Percentiles rank a stretch among this genome's conserved stretches.
Conservation (phyloP, 1,284 basidiomycete genomes). For the Fomitiporia mediterranea region DNA sequence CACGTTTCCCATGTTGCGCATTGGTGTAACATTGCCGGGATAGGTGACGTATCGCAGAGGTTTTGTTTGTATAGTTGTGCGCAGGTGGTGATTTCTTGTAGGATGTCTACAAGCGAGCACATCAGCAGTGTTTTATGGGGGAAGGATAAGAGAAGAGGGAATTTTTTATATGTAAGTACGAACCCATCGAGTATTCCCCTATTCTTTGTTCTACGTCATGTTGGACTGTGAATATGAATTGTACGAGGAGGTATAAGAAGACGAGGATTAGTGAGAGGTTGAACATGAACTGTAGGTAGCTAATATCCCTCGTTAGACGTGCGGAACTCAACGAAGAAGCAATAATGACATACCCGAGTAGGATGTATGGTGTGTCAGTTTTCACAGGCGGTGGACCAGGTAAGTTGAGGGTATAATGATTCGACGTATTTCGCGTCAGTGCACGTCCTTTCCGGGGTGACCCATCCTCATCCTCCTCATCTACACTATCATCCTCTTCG, state of each 20-base stretch:
- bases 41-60: slow-evolving; percentile 68
- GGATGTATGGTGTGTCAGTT: slow-evolving; percentile 65
- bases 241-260: slow-evolving; percentile 80
- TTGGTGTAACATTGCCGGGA: slow-evolving; percentile 81
- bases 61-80: slow-evolving; percentile 76
- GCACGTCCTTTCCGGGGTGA: slow-evolving; percentile 26
- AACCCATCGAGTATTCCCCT: slow-evolving; percentile 86
- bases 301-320: slow-evolving; percentile 32
- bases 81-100: slow-evolving; percentile 87
- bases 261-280: slow-evolving; percentile 84
- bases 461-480: slow-evolving; percentile 31
- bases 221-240: slow-evolving; percentile 87
- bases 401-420: slow-evolving; percentile 79
- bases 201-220: slow-evolving; percentile 88
- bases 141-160: not conserved
- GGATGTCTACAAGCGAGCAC: slow-evolving; percentile 52
- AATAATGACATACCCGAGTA: slow-evolving; percentile 66
- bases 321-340: slow-evolving; percentile 7
- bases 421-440: slow-evolving; percentile 55
- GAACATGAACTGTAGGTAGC: slow-evolving; percentile 93
- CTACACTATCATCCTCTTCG: slow-evolving; percentile 38
- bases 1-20: slow-evolving; percentile 92
- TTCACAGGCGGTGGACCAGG: slow-evolving; percentile 49
- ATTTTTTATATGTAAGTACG: too few species aligned
- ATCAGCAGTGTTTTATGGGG: not conserved